phyloP scores from a whole-genome alignment of 2,329 filamentous ascomycete species.

The Cercospora sp. region DNA sequence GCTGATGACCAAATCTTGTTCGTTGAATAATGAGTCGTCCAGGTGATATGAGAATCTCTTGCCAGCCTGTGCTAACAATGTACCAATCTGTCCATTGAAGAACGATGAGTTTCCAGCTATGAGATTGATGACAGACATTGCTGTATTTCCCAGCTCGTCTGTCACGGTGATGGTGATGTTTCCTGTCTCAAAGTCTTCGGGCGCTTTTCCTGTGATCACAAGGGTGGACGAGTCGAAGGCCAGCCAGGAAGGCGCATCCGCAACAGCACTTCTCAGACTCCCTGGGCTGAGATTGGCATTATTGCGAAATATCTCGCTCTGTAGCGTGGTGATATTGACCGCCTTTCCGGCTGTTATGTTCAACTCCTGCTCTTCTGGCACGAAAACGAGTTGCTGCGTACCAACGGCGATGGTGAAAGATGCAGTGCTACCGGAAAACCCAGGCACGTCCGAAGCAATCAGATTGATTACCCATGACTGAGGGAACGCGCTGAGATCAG shows the following conservation, averaged over 20 bases:
- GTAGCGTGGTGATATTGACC: constrained; percentile 38
- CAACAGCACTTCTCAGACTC: constrained; percentile 53
- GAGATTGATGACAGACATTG: constrained; percentile 56
- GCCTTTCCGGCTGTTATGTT: constrained; percentile 38
- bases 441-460: constrained; percentile 76
- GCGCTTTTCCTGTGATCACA: constrained; percentile 64
- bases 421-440: constrained; percentile 67
- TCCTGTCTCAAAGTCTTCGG: constrained; percentile 57
- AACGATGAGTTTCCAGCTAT: constrained; percentile 39
- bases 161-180: constrained; percentile 63
- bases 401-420: constrained; percentile 72
- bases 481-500: constrained; percentile 65
- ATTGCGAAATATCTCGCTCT: constrained; percentile 40
- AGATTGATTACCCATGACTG: constrained; percentile 71
- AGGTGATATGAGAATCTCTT: constrained; percentile 52
- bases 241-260: constrained; percentile 67
- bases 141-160: constrained; percentile 61
- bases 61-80: constrained; percentile 52
- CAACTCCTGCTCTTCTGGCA: constrained; percentile 53
- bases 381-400: constrained; percentile 67
- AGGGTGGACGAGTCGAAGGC: constrained; percentile 63
- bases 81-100: constrained; percentile 47
- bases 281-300: constrained; percentile 46
- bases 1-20: constrained; percentile 45
- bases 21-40: constrained; percentile 45